phyloP scores from a whole-genome alignment of 2,329 filamentous ascomycete genomes.

The Alternaria triticina region DNA sequence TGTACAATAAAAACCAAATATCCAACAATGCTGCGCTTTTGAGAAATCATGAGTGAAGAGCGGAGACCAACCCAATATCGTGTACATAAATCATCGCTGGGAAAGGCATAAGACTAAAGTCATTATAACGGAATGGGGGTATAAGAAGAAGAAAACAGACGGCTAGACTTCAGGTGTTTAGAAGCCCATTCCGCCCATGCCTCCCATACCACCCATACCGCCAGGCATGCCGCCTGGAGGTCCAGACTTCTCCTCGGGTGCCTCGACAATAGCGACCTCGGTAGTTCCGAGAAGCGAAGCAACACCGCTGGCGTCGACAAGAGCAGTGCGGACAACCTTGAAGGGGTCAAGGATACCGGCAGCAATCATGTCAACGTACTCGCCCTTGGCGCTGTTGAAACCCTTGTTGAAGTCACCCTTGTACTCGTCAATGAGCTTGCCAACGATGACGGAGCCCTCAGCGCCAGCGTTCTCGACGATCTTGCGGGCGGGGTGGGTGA shows the following conservation, averaged over 20 bases:
- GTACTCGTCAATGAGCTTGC: conserved; percentile 96
- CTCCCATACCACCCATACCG: conserved; percentile 58
- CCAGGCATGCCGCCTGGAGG: conserved; percentile 63
- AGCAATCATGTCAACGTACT: conserved; percentile 98
- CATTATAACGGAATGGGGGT: conserved; percentile 42
- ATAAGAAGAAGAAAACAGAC: conserved; percentile 38
- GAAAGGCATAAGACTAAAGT: conserved; percentile 40
- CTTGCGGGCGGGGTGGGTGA: conserved; percentile 89
- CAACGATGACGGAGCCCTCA: conserved; percentile 94
- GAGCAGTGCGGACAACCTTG: conserved; percentile 98
- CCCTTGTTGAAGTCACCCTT: conserved; percentile 96
- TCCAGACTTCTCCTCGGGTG: conserved; percentile 82
- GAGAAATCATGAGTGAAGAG: conserved; percentile 47
- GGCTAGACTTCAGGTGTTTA: conserved; percentile 47
- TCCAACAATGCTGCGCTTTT: conserved; percentile 46
- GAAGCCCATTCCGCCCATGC: conserved; percentile 67
- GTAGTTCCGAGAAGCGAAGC: conserved; percentile 97
- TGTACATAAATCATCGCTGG: conserved; percentile 43
- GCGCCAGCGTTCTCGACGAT: conserved; percentile 98
- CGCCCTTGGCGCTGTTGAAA: conserved; percentile 93
- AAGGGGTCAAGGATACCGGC: conserved; percentile 98
- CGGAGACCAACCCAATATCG: conserved; percentile 46
- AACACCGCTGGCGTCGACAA: conserved; percentile 93
- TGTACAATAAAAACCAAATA: conserved; percentile 41
- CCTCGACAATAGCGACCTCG: conserved; percentile 97